Conservation (phyloP, 805 yeast species). For the Maudiozyma barnettii region DNA sequence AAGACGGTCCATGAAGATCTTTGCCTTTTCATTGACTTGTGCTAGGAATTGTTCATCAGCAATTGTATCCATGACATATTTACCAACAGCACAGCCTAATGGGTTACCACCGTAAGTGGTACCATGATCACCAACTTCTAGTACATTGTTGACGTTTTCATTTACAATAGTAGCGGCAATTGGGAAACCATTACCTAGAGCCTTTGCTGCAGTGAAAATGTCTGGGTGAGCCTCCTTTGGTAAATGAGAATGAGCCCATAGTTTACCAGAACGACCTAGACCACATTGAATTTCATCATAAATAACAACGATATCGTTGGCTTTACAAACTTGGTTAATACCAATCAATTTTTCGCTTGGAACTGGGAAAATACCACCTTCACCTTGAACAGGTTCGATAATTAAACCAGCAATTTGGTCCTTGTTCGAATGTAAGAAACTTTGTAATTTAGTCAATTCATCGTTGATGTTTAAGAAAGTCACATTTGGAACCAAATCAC, state of each 20-base stretch:
- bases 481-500: slow-evolving; percentile 88
- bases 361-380: slow-evolving; percentile 82
- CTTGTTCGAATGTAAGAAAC: slow-evolving; percentile 12
- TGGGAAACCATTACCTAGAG: slow-evolving; percentile 94
- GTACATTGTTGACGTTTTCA: slow-evolving; percentile 59
- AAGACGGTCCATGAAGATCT: slow-evolving; percentile 43
- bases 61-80: slow-evolving; percentile 62
- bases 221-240: slow-evolving; percentile 88
- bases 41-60: slow-evolving; percentile 50
- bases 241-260: slow-evolving; percentile 83
- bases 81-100: slow-evolving; percentile 72
- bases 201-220: slow-evolving; percentile 88
- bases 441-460: slow-evolving; percentile 19
- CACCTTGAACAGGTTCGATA: slow-evolving; percentile 96
- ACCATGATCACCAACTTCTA: slow-evolving; percentile 93
- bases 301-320: slow-evolving; percentile 66
- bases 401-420: slow-evolving; percentile 73
- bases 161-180: slow-evolving; percentile 88
- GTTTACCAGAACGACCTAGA: slow-evolving; percentile 78
- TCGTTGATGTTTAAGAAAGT: slow-evolving; percentile 33
- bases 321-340: slow-evolving; percentile 56
- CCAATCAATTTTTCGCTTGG: slow-evolving; percentile 53
- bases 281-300: slow-evolving; percentile 98
- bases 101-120: slow-evolving; percentile 98
- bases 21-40: slow-evolving; percentile 52